Evolutionary conservation across 2,329 filamentous ascomycete species (phyloP), one percentile per base, ranked within the genome.

Genomic region (Gnomoniopsis sp.): DNA sequence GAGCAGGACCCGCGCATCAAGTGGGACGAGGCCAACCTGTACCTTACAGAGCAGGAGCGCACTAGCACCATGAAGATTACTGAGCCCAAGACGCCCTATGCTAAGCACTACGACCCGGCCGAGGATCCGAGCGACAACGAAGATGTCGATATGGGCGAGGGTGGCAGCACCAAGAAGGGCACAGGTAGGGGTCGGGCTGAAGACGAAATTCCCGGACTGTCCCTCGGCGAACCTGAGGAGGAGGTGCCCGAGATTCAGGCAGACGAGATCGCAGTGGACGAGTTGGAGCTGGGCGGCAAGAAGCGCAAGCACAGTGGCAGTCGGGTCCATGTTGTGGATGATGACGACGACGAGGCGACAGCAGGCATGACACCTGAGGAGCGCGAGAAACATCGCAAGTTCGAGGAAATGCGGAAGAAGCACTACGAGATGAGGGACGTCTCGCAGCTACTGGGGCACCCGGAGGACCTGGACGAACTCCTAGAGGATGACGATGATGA

Each of bases 401-500:
- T 99, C 72, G 93, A 97, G 77, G 82, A 90, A 76, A 82, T 91
- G 79, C 85, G 95, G 69, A 97, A 95, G 86, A 93, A 88, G 79
- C 95, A 99, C 75, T 99, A 99, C 75, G 95, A 99, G 81, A 99
- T 99, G 95, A 91, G 86, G 77, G 89, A 95, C 70, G 92, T 97
- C 59, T 96, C 95, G 68, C 85, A 88, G 69, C 76, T 98, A 55
- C 83, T 99, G 64, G 93, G 91, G 15, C 88, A 91, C 68, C 86
- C 88, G 3, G 87, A 89, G 68, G 78, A 84, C 3, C 67, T 88
- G 49, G 84, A 86, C 51, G 85, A 84, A n/a, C 71, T 81, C 64
- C 80, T 77, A 46, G 85, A 86, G 48, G 84, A 85, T 15, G 82
- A 83, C 2, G 84, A 86, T 2, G 75, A 74, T 0, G 71, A 73